Percentiles rank a stretch among this genome's conserved stretches.
phyloP scores from a whole-genome alignment of 78 protist genomes.

The Paratrimastix pyriformis region DNA sequence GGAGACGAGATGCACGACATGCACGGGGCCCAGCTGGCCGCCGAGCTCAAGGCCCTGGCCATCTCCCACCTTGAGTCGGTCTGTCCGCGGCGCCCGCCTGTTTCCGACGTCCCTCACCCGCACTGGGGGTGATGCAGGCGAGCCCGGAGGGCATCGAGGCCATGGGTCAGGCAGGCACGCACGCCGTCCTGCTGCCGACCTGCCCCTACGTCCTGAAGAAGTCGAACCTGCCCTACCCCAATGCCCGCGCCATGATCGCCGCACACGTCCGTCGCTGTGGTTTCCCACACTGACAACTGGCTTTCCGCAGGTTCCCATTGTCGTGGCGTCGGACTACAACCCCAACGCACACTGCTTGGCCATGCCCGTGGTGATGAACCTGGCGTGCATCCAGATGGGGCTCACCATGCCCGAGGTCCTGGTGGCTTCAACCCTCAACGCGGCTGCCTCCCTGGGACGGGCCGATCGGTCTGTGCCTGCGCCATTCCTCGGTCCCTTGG shows the following conservation, averaged over 20 bases:
- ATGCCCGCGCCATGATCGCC: slow-evolving; percentile 37
- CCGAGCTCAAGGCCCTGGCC: slow-evolving; percentile 49
- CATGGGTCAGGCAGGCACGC: slow-evolving; percentile 47
- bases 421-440: slow-evolving; percentile 68
- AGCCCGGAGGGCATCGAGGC: slow-evolving; percentile 56
- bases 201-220: slow-evolving; percentile 62
- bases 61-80: slow-evolving; percentile 71
- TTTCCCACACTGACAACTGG: background rate
- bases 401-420: slow-evolving; percentile 66
- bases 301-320: slow-evolving; percentile 52
- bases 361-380: slow-evolving; percentile 73
- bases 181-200: slow-evolving; percentile 69
- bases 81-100: too few species aligned
- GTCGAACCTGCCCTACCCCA: slow-evolving; percentile 64
- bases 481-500: too few species aligned
- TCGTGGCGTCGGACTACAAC: slow-evolving; percentile 64
- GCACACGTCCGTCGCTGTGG: background rate
- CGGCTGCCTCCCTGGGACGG: too few species aligned
- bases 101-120: too few species aligned
- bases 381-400: slow-evolving; percentile 61
- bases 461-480: too few species aligned
- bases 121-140: slow-evolving; percentile 28
- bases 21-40: slow-evolving; percentile 54
- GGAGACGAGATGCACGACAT: slow-evolving; percentile 63
- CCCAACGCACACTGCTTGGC: slow-evolving; percentile 77